Conservation (phyloP, 179 eudicot genomes). For the Corrigiola litoralis region DNA sequence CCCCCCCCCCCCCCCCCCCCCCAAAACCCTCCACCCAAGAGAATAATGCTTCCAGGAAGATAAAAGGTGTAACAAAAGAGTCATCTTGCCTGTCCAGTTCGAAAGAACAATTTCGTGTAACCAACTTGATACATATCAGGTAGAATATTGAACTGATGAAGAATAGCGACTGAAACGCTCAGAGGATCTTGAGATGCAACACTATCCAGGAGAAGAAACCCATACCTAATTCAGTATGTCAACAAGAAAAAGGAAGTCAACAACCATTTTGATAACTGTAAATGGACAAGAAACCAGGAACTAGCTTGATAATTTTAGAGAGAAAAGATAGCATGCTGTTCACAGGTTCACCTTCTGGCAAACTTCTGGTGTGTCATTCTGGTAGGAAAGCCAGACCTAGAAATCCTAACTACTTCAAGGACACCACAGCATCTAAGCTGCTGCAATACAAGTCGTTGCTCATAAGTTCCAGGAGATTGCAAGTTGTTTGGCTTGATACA, state of each 20-base stretch:
- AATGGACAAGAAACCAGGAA: neutral
- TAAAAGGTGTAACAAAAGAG: neutral
- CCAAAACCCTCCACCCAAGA: no score
- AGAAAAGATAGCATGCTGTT: neutral
- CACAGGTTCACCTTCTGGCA: constrained; percentile 64
- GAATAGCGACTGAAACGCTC: constrained; percentile 92
- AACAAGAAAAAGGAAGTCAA: neutral
- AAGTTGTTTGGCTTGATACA: constrained; percentile 95
- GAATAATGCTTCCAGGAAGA: neutral
- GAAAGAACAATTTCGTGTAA: constrained; percentile 89
- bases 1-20: no score
- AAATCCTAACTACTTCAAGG: constrained; percentile 94
- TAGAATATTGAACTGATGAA: constrained; percentile 86
- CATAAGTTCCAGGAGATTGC: constrained; percentile 79
- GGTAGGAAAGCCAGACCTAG: constrained; percentile 95
- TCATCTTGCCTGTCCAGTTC: constrained; percentile 86
- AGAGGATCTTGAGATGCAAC: constrained; percentile 82
- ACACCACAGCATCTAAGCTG: constrained; percentile 98
- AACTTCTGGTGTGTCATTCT: constrained; percentile 95
- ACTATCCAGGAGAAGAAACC: constrained; percentile 79
- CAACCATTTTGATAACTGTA: neutral
- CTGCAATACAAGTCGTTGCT: constrained; percentile 79
- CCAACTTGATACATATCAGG: constrained; percentile 99
- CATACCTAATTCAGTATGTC: constrained; percentile 56
- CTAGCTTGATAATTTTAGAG: neutral